Conservation (phyloP, 2,329 filamentous ascomycete genomes). For the Fusarium torreyae region DNA sequence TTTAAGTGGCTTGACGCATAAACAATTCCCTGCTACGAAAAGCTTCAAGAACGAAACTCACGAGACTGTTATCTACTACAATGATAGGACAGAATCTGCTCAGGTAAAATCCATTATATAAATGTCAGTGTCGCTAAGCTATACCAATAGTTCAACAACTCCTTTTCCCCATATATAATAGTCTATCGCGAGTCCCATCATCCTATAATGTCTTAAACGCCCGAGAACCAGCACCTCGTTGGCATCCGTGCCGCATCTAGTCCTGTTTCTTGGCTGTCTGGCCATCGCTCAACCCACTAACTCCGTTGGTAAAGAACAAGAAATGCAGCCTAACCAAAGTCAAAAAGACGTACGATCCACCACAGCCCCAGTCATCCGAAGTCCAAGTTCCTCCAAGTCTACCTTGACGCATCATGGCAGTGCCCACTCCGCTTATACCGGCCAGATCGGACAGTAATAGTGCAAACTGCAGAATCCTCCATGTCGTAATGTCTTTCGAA, state of each 20-base stretch:
- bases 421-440: conserved; percentile 11
- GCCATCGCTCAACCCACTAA: neutral
- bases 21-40: too few species aligned
- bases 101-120: too few species aligned
- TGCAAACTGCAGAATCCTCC: conserved; percentile 20
- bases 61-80: too few species aligned
- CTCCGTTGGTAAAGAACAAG: neutral
- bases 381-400: conserved; percentile 8
- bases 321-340: conserved; percentile 17
- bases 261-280: neutral
- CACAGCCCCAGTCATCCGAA: conserved; percentile 18
- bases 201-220: too few species aligned
- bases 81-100: too few species aligned
- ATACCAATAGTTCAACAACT: too few species aligned
- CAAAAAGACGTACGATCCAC: conserved; percentile 16
- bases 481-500: conserved; percentile 7
- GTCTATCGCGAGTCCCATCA: too few species aligned
- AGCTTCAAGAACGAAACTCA: too few species aligned
- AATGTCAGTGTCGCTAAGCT: too few species aligned
- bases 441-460: conserved; percentile 19
- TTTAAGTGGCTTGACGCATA: too few species aligned
- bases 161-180: too few species aligned
- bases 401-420: conserved; percentile 8
- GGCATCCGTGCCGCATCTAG: neutral
- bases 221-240: too few species aligned